phyloP scores from a whole-genome alignment of 2,329 filamentous ascomycete genomes.

The Sporothrix pseudoabietina region DNA sequence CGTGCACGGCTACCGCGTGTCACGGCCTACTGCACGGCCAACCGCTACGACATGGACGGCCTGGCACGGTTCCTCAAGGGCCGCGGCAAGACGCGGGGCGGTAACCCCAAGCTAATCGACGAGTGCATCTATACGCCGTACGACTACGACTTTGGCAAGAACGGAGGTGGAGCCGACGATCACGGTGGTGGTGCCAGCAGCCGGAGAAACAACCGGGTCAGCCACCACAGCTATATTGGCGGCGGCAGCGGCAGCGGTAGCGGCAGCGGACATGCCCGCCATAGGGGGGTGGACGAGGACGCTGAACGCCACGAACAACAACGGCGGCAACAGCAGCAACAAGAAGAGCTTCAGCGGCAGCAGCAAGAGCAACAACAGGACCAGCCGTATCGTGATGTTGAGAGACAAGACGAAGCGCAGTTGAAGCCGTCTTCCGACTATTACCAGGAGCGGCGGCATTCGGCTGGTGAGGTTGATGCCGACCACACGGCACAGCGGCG shows the following conservation, averaged over 20 bases:
- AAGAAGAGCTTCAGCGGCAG: constrained; percentile 41
- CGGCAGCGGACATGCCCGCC: constrained; percentile 16
- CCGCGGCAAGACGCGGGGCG: constrained; percentile 71
- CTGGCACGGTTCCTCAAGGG: constrained; percentile 91
- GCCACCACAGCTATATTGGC: constrained; percentile 26
- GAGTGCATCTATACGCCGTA: constrained; percentile 98
- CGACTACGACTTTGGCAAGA: constrained; percentile 57
- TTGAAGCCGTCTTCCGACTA: constrained; percentile 39
- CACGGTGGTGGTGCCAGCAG: constrained; percentile 39
- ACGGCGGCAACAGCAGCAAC: constrained; percentile 37
- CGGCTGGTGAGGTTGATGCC: constrained; percentile 71
- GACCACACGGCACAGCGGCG: constrained; percentile 56
- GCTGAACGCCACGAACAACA: constrained; percentile 18
- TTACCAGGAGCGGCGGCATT: constrained; percentile 69
- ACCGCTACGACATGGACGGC: constrained; percentile 85
- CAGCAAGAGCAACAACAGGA: constrained; percentile 36
- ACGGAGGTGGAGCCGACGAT: constrained; percentile 41
- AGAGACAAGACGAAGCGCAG: constrained; percentile 38
- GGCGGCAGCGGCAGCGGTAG: constrained; percentile 1
- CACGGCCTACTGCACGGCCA: constrained; percentile 94
- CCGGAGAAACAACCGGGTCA: constrained; percentile 21
- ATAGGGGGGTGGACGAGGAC: constrained; percentile 19
- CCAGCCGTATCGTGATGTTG: constrained; percentile 30
- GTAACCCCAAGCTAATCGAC: constrained; percentile 89
- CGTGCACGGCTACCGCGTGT: constrained; percentile 83